Conservation (phyloP, 139 green algal genomes). For the Coccomyxa sp. region DNA sequence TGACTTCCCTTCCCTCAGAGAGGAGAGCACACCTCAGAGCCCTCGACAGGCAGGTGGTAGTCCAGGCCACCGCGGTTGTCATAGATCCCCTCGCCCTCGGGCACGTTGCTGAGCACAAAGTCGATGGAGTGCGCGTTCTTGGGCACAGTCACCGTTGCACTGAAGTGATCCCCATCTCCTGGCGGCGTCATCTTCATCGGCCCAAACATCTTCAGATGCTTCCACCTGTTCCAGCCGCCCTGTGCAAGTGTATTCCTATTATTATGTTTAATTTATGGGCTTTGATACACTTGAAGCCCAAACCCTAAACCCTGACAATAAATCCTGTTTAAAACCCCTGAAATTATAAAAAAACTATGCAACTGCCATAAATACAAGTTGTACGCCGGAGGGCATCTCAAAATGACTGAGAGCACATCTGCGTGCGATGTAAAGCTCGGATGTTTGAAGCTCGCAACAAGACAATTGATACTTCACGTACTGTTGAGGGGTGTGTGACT, state of each 20-base stretch:
- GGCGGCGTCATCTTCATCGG: slow-evolving; percentile 60
- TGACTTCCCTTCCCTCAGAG: too few species aligned
- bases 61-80: slow-evolving; percentile 88
- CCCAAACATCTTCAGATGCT: slow-evolving; percentile 38
- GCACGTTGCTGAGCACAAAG: slow-evolving; percentile 78
- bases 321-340: too few species aligned
- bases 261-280: too few species aligned
- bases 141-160: slow-evolving; percentile 46
- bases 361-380: too few species aligned
- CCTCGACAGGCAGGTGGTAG: slow-evolving; percentile 82
- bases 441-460: too few species aligned
- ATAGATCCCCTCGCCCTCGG: slow-evolving; percentile 50
- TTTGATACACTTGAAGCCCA: too few species aligned
- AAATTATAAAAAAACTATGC: too few species aligned
- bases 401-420: too few species aligned
- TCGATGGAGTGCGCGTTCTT: slow-evolving; percentile 80
- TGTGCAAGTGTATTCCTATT: slow-evolving; percentile 24
- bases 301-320: too few species aligned
- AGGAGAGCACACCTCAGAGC: slow-evolving; percentile 13
- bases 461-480: not conserved
- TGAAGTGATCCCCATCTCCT: slow-evolving; percentile 13
- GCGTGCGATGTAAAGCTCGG: too few species aligned
- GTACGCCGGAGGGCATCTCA: too few species aligned
- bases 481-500: not conserved
- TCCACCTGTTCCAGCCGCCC: slow-evolving; percentile 68